A percentile compares a stretch with the other conserved stretches of the same genome.
Conservation (phyloP, 1,284 basidiomycete genomes). For the Malassezia slooffiae region DNA sequence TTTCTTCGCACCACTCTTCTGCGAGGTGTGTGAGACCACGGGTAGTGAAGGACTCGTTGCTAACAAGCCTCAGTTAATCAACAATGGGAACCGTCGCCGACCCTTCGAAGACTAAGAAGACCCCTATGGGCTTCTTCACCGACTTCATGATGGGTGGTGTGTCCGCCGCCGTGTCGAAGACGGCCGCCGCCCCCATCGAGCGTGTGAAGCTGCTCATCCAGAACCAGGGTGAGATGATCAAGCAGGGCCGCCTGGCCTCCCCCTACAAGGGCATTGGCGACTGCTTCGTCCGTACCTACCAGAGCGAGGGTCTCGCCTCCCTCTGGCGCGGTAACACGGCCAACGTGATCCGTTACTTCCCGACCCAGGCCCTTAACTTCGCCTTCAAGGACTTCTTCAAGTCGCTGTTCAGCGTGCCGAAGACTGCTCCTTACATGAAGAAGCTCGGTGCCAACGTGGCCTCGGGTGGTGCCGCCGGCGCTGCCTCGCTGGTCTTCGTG, state of each 20-base stretch:
- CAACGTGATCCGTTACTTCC: constrained; percentile 47
- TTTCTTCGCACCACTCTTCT: too few relatives aligned
- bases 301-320: constrained; percentile 45
- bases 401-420: constrained; percentile 33
- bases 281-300: constrained; percentile 47
- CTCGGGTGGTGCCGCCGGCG: constrained; percentile 47
- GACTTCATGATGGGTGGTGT: constrained; percentile 47
- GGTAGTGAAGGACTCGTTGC: too few relatives aligned
- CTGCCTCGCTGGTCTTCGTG: constrained; percentile 46
- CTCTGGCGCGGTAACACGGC: constrained; percentile 47
- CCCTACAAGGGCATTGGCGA: constrained; percentile 48
- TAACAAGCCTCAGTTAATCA: too few relatives aligned
- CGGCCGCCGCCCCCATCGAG: constrained; percentile 46
- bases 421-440: constrained; percentile 45
- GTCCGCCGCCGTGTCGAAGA: constrained; percentile 47
- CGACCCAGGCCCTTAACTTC: constrained; percentile 46
- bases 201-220: constrained; percentile 47
- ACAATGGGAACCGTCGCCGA: constrained; percentile 38
- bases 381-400: constrained; percentile 48
- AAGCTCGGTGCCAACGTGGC: constrained; percentile 45
- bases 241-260: constrained; percentile 45
- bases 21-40: too few relatives aligned
- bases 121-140: constrained; percentile 35
- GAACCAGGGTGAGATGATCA: constrained; percentile 48
- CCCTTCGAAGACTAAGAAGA: constrained; percentile 34